These are phyloP conservation scores for Talaromyces sp. DNA, from an alignment of 2,329 filamentous ascomycete genomes.

Conservation along the genomic window DNA sequence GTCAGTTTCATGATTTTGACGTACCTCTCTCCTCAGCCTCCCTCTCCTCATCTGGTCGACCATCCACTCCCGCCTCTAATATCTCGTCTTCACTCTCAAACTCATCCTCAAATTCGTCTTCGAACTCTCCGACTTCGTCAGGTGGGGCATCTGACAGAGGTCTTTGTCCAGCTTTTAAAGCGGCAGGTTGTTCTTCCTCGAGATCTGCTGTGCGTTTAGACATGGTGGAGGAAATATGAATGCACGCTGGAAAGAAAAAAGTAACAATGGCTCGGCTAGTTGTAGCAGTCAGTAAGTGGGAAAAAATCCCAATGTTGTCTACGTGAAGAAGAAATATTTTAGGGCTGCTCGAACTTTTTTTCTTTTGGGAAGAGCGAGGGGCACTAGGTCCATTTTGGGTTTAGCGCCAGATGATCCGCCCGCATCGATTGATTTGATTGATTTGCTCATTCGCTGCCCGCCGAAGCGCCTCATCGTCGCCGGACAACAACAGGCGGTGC, in stretches of 20 bases:
- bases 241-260: slow-evolving; percentile 10
- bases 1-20: slow-evolving; percentile 21
- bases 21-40: slow-evolving; percentile 77
- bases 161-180: slow-evolving; percentile 61
- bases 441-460: slow-evolving; percentile 15
- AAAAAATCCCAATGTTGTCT: slow-evolving; percentile 1
- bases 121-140: slow-evolving; percentile 60
- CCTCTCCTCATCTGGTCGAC: slow-evolving; percentile 83
- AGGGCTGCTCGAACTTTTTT: slow-evolving; percentile 20
- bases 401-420: slow-evolving; percentile 17
- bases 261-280: slow-evolving; percentile 18
- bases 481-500: background rate
- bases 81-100: slow-evolving; percentile 94
- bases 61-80: slow-evolving; percentile 89
- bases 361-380: slow-evolving; percentile 16
- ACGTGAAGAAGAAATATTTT: slow-evolving; percentile 15
- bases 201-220: slow-evolving; percentile 59
- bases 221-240: slow-evolving; percentile 42
- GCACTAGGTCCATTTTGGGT: slow-evolving; percentile 7
- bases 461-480: slow-evolving; percentile 13
- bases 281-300: background rate
- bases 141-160: slow-evolving; percentile 51
- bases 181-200: slow-evolving; percentile 47
- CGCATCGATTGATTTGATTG: slow-evolving; percentile 11
- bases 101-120: slow-evolving; percentile 89